Evolutionary conservation across 148 eudicot genomes (phyloP).

Genomic region (Euryodendron excelsum): DNA sequence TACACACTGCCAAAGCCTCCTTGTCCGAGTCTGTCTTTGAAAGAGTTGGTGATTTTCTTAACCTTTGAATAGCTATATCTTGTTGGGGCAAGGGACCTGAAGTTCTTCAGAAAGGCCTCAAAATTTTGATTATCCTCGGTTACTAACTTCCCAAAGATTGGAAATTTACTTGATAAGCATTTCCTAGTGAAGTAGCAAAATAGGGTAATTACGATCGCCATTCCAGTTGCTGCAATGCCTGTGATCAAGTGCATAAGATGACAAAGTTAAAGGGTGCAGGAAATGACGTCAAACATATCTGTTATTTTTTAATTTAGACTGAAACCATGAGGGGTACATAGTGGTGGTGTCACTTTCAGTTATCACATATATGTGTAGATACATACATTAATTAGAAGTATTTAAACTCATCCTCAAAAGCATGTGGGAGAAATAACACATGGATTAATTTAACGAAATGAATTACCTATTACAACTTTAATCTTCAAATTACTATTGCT

Average conservation of each 20-base stretch:
- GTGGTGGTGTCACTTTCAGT: too few relatives aligned
- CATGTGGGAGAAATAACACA: too few relatives aligned
- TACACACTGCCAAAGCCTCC: constrained; percentile 28
- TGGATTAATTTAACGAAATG: too few relatives aligned
- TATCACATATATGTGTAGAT: too few relatives aligned
- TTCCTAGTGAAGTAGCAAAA: not conserved
- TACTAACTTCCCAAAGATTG: not conserved
- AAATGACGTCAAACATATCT: too few relatives aligned
- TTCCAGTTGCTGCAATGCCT: not conserved
- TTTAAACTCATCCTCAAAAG: too few relatives aligned
- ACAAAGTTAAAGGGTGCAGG: too few relatives aligned
- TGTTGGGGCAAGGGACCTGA: constrained; percentile 1
- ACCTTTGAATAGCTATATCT: constrained; percentile 18
- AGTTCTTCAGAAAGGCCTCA: not conserved
- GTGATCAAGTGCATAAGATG: not conserved
- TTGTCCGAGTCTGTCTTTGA: constrained; percentile 17
- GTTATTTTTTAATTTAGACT: too few relatives aligned
- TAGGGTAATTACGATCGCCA: not conserved
- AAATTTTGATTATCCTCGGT: not conserved
- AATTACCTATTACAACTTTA: too few relatives aligned
- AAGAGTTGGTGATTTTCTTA: constrained; percentile 23
- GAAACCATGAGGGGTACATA: too few relatives aligned
- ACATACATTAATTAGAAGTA: too few relatives aligned
- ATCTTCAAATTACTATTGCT: too few relatives aligned
- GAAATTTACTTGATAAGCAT: not conserved